Base-by-base conservation (phyloP, 2,329 filamentous ascomycete species). In the Fusarium haematococcum region DNA sequence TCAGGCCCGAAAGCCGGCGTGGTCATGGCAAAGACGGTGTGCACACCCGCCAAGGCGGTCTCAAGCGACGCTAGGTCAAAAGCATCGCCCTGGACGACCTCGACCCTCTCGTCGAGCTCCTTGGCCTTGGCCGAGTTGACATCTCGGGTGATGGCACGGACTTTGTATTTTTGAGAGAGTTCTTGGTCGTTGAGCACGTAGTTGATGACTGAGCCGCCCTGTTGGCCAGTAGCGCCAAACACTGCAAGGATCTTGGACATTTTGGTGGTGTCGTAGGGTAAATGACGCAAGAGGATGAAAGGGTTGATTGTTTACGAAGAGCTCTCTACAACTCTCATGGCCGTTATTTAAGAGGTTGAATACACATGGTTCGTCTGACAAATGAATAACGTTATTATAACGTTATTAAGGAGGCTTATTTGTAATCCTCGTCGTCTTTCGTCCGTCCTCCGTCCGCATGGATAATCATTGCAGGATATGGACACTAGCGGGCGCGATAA, bases 201-300 rank as follows among this genome's bases (percentile, higher is more conserved):
- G 57, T 84, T 78, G 64, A 89, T 80, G 10, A 89, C 81, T 10
- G 86, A 86, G 13, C 85, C 81, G 20, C 88, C 88, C 77, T 89
- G 88, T 39, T 86, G 83, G 68, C 88, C 87, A 0, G 88, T 89
- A 25, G 87, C 87, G 10, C 88, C 87, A 60, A 89, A 87, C 27
- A 89, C 82, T 30, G 81, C 83, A 37, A 88, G 79, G 35, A 83
- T 71, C 43, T 84, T 82, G 45, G 75, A 66, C 79, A 82, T 82
- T 20, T 30, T 68, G 48, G 16, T 27, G 48, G 25, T 50, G 45
- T 32, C 48, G 48, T 52, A 52, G 48, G 18, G 25, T 52, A 30
- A 52, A 52, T 52, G 27, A 30, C 48, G 10, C 48, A 52, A 32
- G 10, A n/a, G 10, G 48, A 52, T 20, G 7, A n/a, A n/a, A 10